Evolutionary conservation across 371 early-diverging fungal species (phyloP).

Genomic region (Mucor plumbeus): DNA sequence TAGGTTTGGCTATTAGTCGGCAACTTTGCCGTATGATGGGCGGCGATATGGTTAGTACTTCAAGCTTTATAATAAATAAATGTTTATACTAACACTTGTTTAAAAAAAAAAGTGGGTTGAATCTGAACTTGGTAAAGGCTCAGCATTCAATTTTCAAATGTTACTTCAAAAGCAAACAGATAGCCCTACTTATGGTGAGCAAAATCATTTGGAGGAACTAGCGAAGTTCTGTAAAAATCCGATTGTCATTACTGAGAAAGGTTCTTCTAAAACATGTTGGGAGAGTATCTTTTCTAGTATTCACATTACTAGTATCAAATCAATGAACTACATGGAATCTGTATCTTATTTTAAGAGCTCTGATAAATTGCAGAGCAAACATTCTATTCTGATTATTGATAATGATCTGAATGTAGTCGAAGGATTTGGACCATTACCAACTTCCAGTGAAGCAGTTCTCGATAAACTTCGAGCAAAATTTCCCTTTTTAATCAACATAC

Average conservation of each 20-base stretch:
- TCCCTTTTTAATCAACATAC: neutral
- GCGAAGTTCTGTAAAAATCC: conserved; percentile 4
- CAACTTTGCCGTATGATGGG: conserved; percentile 57
- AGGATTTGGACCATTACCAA: conserved; percentile 3
- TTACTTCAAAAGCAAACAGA: conserved; percentile 26
- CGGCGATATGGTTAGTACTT: conserved; percentile 47
- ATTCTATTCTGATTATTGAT: conserved; percentile 15
- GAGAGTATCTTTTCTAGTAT: neutral
- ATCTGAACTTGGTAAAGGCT: conserved; percentile 45
- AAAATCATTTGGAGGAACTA: conserved; percentile 21
- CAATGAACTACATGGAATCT: neutral
- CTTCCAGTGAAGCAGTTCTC: neutral
- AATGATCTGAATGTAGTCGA: conserved; percentile 2
- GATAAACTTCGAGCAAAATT: neutral
- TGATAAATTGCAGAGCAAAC: neutral
- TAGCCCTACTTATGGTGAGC: conserved; percentile 29
- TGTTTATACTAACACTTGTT: neutral
- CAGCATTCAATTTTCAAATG: conserved; percentile 49
- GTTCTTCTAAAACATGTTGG: conserved; percentile 1
- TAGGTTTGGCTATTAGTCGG: conserved; percentile 50
- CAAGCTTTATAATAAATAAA: neutral
- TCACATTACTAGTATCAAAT: neutral
- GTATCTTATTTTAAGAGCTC: neutral
- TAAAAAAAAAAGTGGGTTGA: conserved; percentile 45
- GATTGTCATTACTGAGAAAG: conserved; percentile 26